Evolutionary conservation across 805 yeast species (phyloP), one percentile per base, ranked within the genome.

Genomic region (Candida peoriensis): DNA sequence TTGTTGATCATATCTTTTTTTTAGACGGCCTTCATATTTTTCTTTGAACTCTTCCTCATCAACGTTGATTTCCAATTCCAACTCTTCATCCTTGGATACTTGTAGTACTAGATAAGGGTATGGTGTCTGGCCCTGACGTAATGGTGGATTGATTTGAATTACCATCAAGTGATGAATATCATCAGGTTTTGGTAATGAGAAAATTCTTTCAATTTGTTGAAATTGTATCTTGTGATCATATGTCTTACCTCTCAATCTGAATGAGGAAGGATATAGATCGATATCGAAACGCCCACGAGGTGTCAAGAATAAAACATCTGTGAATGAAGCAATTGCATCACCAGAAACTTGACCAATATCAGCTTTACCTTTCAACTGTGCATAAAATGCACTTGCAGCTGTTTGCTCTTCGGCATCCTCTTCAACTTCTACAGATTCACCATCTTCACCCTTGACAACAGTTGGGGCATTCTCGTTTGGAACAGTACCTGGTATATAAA

Each of bases 261-360:
- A 74, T 33, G 93, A 83, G 20, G 76, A 74, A 23, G 85, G 79
- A 61, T 85, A 93, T 79, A 93, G 81, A 60, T 90, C 97, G 50
- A 93, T 83, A 59, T 93, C 97, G 59, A 89, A 93, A 61, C 98
- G 90, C 46, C 98, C 98, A 72, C 98, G 81, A 52, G 98, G 98
- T 1, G 97, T 93, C 39, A 93, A 76, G 70, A 93, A 87, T 56
- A 90, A 70, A 4, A 89, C 78, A 51, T 90, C 97, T 33, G 83
- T 76, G 64, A 90, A 89, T 6, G 97, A 83, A 5, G 87, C 96
- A 57, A 93, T 82, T 8, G 96, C 93, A 46, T 89, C 95, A 25
- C 97, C 97, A 1, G 95, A 80, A 32, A 81, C 90, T 59, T 81
- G 90, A 13, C 97, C 97, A 54, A 93, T 84, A 50, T 85, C 90